Conservation (phyloP, 2,329 filamentous ascomycete genomes). For the Pestalotiopsis sp. region DNA sequence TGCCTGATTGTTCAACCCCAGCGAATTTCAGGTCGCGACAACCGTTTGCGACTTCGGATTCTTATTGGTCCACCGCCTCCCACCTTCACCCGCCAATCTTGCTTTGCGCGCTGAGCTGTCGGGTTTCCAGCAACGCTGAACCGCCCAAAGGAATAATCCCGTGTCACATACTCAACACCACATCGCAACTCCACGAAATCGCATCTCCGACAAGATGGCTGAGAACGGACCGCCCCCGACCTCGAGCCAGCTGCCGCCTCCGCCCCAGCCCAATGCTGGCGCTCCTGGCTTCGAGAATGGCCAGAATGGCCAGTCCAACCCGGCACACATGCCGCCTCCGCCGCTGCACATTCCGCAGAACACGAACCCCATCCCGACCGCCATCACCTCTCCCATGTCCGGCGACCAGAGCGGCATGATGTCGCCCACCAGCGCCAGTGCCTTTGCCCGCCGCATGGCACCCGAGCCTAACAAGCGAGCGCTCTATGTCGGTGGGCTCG, state of each 20-base stretch:
- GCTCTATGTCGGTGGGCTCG: slow-evolving; percentile 91
- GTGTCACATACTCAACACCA: not conserved
- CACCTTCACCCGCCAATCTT: slow-evolving; percentile 1
- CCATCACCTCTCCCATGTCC: slow-evolving; percentile 86
- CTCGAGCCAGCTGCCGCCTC: slow-evolving; percentile 68
- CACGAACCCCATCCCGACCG: slow-evolving; percentile 91
- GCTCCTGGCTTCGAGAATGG: slow-evolving; percentile 78
- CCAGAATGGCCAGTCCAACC: slow-evolving; percentile 71
- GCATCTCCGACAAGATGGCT: slow-evolving; percentile 64
- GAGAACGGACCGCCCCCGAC: slow-evolving; percentile 69
- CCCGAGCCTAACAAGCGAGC: slow-evolving; percentile 99
- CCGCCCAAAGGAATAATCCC: not conserved
- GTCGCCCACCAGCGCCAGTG: slow-evolving; percentile 82
- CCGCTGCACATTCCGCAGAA: slow-evolving; percentile 95
- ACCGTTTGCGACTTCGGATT: slow-evolving; percentile 9
- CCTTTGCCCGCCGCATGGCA: slow-evolving; percentile 84
- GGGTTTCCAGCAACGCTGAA: slow-evolving; percentile 2
- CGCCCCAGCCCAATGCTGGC: slow-evolving; percentile 68
- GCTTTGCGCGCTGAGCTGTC: slow-evolving; percentile 9
- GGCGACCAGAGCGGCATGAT: slow-evolving; percentile 68
- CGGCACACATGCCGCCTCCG: slow-evolving; percentile 84
- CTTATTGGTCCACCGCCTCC: slow-evolving; percentile 7
- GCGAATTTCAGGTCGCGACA: slow-evolving; percentile 2
- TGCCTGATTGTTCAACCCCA: not conserved
- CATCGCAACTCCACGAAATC: slow-evolving; percentile 9